phyloP scores from a whole-genome alignment of 1,284 basidiomycete species.

The Cutaneotrichosporon sp. region DNA sequence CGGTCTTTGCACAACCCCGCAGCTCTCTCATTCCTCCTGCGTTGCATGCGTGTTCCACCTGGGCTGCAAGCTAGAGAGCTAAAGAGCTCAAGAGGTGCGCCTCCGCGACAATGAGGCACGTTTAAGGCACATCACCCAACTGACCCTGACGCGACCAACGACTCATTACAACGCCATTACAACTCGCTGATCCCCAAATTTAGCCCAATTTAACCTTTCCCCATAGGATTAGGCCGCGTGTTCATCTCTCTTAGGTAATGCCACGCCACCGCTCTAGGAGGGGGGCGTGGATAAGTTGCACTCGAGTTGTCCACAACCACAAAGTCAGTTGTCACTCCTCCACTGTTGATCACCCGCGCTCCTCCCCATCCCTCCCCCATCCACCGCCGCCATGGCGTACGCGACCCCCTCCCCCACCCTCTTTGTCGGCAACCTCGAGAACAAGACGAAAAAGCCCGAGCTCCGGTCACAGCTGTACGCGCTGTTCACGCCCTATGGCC shows the following conservation, averaged over 20 bases:
- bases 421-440: constrained; percentile 92
- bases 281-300: neutral
- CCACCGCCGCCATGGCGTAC: constrained; percentile 45
- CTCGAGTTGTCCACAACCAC: neutral
- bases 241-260: neutral
- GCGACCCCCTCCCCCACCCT: constrained; percentile 78
- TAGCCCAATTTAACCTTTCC: too few relatives aligned
- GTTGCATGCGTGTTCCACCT: too few relatives aligned
- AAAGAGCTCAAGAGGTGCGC: too few relatives aligned
- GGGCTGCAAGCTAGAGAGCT: too few relatives aligned
- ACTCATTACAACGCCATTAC: too few relatives aligned
- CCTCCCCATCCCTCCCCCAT: neutral
- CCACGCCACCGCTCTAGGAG: neutral
- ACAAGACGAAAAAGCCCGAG: constrained; percentile 93
- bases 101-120: too few relatives aligned
- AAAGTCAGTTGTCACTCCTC: constrained; percentile 1
- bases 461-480: constrained; percentile 78
- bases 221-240: too few relatives aligned
- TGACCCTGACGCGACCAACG: too few relatives aligned
- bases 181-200: too few relatives aligned
- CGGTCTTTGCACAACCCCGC: too few relatives aligned
- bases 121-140: too few relatives aligned
- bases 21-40: too few relatives aligned
- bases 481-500: constrained; percentile 91
- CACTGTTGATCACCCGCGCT: neutral